Percentiles rank a stretch among this genome's conserved stretches.
phyloP scores from a whole-genome alignment of 1,284 basidiomycete genomes.

The Apiotrichum siamense region DNA sequence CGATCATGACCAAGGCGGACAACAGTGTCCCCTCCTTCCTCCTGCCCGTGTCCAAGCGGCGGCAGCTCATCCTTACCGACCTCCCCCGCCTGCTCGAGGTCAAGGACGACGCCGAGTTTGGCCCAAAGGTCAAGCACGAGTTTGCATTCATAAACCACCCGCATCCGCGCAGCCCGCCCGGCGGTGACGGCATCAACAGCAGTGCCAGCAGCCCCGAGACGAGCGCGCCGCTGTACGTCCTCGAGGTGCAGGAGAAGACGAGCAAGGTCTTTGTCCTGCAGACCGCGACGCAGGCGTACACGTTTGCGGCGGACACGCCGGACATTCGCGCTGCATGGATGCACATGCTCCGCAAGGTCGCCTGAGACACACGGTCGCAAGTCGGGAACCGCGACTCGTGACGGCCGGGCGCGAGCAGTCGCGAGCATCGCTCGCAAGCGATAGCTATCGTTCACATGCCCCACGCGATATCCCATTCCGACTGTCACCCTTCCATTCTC shows the following conservation, averaged over 20 bases:
- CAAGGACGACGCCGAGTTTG: conserved; percentile 44
- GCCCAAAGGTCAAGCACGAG: conserved; percentile 17
- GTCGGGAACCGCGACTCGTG: no score
- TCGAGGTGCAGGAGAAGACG: conserved; percentile 38
- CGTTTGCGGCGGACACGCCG: conserved; percentile 29
- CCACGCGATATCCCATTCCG: no score
- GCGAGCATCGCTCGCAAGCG: no score
- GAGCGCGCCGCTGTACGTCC: conserved; percentile 20
- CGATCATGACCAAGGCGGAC: conserved; percentile 42
- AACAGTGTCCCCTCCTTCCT: conserved; percentile 39
- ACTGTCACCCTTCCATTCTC: no score
- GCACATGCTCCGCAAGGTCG: conserved; percentile 18
- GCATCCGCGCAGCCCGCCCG: background rate
- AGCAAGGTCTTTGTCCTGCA: conserved; percentile 38
- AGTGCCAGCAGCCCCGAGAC: background rate
- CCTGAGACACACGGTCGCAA: no score
- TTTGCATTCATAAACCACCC: conserved; percentile 15
- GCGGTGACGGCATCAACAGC: background rate
- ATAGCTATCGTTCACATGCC: no score
- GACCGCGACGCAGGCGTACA: conserved; percentile 25
- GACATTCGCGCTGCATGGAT: conserved; percentile 38
- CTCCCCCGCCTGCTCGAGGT: conserved; percentile 52
- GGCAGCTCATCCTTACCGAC: conserved; percentile 51
- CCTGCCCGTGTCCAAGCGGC: conserved; percentile 44
- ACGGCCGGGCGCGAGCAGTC: no score